Evolutionary conservation across 2,329 filamentous ascomycete species (phyloP).

Genomic region (Periconia macrospinosa): DNA sequence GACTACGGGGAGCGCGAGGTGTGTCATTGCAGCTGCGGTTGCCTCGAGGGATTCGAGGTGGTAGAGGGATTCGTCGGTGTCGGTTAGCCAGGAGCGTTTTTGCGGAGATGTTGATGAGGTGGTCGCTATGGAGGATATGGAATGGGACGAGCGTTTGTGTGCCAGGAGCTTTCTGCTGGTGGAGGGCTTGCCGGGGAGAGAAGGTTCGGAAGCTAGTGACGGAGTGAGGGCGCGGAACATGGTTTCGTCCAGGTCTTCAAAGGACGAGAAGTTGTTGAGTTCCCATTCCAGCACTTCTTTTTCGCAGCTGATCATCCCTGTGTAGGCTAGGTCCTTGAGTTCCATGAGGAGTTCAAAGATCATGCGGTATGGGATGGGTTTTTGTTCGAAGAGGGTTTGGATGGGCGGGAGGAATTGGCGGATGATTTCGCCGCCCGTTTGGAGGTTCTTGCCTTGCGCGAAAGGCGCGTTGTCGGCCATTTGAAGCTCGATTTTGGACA

Average conservation of each 20-base stretch:
- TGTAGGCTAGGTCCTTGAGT: constrained; percentile 33
- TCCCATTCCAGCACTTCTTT: constrained; percentile 35
- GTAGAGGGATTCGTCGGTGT: constrained; percentile 27
- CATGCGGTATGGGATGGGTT: constrained; percentile 35
- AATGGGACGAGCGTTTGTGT: constrained; percentile 22
- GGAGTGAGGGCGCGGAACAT: constrained; percentile 27
- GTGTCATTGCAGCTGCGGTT: constrained; percentile 29
- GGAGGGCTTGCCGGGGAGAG: neutral
- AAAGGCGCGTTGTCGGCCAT: constrained; percentile 40
- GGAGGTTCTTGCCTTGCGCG: constrained; percentile 34
- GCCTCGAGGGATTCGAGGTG: constrained; percentile 38
- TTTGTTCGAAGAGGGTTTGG: constrained; percentile 33
- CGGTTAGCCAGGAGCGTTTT: constrained; percentile 22
- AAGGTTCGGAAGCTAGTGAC: neutral
- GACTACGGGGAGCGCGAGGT: constrained; percentile 24
- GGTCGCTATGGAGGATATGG: neutral
- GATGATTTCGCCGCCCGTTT: constrained; percentile 36
- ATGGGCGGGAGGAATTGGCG: constrained; percentile 36
- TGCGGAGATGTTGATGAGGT: neutral
- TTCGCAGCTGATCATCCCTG: constrained; percentile 28
- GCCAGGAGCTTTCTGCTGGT: constrained; percentile 14
- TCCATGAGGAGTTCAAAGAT: constrained; percentile 40
- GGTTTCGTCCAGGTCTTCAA: constrained; percentile 36
- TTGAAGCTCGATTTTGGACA: constrained; percentile 37
- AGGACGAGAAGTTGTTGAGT: constrained; percentile 23